Evolutionary conservation across 441 rosid species (phyloP), one percentile per base, ranked within the genome.

Genomic region (Pelargonium fulgidum): DNA sequence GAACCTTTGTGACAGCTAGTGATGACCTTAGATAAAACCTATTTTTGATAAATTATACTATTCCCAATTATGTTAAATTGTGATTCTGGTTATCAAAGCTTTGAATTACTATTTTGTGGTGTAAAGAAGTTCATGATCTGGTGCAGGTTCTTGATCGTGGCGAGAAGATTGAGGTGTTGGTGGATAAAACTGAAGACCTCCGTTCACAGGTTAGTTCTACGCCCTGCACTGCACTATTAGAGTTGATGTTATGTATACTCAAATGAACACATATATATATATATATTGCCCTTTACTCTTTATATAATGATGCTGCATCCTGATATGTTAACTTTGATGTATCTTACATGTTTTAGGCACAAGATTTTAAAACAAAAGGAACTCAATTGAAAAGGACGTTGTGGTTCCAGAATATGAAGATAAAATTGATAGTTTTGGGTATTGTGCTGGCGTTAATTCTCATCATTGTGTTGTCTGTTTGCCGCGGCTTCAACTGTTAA

Each of bases 371-470:
- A 76, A 81, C 86, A 72, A 93, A 91, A 77, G 99, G 99, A 75
- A 91, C 95, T 24, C 83, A 93, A 85, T 80, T 93, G 81, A 86
- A 76, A 75, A 91, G 92, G 76, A 91, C 86, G 83, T 84, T 93
- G 97, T 93, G 97, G 99, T 0, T 83, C 48, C 84, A 93, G 83
- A 93, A 91, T 73, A 93, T 93, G 99, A 93, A 93, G 92, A 84
- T 93, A 36, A 93, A 93, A 78, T 81, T 93, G 78, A 81, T 93
- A 39, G 98, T 88, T 41, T 64, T 88, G 22, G 91, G 86, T 59
- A 88, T 93, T 71, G 2, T 93, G 65, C n/a, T 85, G 29, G 89
- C 90, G 0, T 78, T 94, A 84, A 84, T 90, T 71, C 93, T 94
- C 66, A 81, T 94, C 78, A 83, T 93, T 67, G 12, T 87, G 66